Base-by-base conservation (phyloP, 768 basidiomycete species). In the Lentinus tigrinus region DNA sequence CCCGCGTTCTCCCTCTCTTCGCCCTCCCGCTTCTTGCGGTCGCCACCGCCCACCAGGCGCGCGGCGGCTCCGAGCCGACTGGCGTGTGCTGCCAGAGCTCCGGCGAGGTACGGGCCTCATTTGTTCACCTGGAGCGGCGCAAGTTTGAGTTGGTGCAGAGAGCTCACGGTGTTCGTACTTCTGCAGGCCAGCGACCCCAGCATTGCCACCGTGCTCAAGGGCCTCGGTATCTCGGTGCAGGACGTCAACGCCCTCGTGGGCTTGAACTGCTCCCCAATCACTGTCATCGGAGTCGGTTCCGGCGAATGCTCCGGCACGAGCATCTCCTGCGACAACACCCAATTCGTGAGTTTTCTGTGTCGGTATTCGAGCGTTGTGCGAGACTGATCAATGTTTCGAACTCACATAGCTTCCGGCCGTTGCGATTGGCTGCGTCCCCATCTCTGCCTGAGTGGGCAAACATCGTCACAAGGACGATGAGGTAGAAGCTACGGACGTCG, bases 231-330 rank as follows among this genome's bases (percentile, higher is more conserved):
- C 42, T 4, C 28, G 16, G 27, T 43, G 26, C 11, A 34, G 26
- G 52, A 54, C 31, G 14, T 54, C 21, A 28, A 37, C 13, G 19
- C 13, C 3, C 24, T 17, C n/a, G 23, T 54, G 24, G 39, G 52
- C 23, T 9, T 42, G 40, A 44, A 11, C 27, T 54, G 52, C 52
- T 40, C 52, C 3, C 52, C 52, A 3, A 54, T 54, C 52, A 54
- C 52, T 6, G 39, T 8, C 11, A 37, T 51, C 34, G 34, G 49
- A 3, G 36, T 51, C 36, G 49, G 43, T 13, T 34, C 19, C 6
- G 36, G 37, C 23, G 36, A 19, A 2, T 39, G 51, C 37, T 38
- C 51, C 3, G 42, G 28, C 9, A 24, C 21, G 3, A 19, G 2
- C 27, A 19, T 39, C 37, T 52, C 34, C 51, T 52, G 51, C 51